A percentile compares a stretch with the other conserved stretches of the same genome.
phyloP scores from a whole-genome alignment of 1,284 basidiomycete genomes.

The Cutaneotrichosporon sp. region DNA sequence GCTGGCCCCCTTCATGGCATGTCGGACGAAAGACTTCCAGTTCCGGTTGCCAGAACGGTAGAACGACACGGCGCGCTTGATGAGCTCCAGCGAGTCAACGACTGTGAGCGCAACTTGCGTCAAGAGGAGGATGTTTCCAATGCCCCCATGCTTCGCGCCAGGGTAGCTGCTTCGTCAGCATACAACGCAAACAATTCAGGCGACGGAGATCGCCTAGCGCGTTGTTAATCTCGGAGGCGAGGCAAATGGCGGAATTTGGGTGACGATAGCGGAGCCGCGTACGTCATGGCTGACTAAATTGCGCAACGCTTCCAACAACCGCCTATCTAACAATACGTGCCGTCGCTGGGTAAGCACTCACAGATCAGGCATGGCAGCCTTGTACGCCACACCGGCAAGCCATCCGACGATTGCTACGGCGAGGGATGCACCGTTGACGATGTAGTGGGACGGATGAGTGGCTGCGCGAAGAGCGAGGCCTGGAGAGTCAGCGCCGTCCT shows the following conservation, averaged over 20 bases:
- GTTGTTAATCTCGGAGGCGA: no score
- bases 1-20: constrained; percentile 18
- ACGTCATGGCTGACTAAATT: no score
- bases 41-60: constrained; percentile 21
- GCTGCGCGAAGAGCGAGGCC: constrained; percentile 39
- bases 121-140: constrained; percentile 36
- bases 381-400: constrained; percentile 39
- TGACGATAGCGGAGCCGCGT: no score
- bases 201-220: no score
- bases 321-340: neutral
- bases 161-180: constrained; percentile 33
- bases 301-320: neutral
- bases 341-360: constrained; percentile 18
- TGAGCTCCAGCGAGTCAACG: constrained; percentile 36
- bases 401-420: constrained; percentile 33
- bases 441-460: constrained; percentile 34
- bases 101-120: constrained; percentile 30
- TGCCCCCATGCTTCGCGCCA: constrained; percentile 31
- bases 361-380: constrained; percentile 34
- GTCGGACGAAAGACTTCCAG: constrained; percentile 25
- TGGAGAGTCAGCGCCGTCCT: constrained; percentile 7
- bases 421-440: constrained; percentile 31
- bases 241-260: no score
- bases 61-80: constrained; percentile 26
- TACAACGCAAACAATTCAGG: no score